Conservation (phyloP, 768 basidiomycete species). For the Ramaria sp. region DNA sequence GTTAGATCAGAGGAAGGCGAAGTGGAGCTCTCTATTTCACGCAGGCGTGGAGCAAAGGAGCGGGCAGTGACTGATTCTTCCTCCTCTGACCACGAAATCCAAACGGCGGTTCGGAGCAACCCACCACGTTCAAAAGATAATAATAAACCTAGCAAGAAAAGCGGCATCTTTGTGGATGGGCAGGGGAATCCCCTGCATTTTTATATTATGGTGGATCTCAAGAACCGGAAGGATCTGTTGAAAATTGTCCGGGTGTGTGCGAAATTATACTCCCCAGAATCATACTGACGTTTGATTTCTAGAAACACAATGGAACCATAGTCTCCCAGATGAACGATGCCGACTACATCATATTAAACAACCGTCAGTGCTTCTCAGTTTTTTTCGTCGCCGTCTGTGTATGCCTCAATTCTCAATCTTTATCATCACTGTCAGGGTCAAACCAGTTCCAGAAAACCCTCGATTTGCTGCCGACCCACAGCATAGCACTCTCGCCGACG, state of each 20-base stretch:
- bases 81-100: background rate
- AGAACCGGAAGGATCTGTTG: conserved; percentile 39
- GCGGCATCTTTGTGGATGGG: conserved; percentile 32
- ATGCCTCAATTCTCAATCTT: background rate
- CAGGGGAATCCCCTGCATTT: conserved; percentile 40
- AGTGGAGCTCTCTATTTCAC: background rate
- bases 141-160: background rate
- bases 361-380: background rate
- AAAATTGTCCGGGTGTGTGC: conserved; percentile 48
- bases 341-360: conserved; percentile 49
- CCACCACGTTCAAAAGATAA: background rate
- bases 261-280: background rate
- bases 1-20: background rate
- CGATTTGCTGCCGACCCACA: background rate
- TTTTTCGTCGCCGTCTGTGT: background rate
- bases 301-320: conserved; percentile 63
- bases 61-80: background rate
- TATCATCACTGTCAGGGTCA: background rate
- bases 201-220: conserved; percentile 60
- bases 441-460: background rate
- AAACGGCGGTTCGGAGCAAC: background rate
- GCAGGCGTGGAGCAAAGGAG: background rate
- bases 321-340: conserved; percentile 41
- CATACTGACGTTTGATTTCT: conserved; percentile 1
- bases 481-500: background rate